Conservation (phyloP, 2,329 filamentous ascomycete species). For the Curvularia sp. region DNA sequence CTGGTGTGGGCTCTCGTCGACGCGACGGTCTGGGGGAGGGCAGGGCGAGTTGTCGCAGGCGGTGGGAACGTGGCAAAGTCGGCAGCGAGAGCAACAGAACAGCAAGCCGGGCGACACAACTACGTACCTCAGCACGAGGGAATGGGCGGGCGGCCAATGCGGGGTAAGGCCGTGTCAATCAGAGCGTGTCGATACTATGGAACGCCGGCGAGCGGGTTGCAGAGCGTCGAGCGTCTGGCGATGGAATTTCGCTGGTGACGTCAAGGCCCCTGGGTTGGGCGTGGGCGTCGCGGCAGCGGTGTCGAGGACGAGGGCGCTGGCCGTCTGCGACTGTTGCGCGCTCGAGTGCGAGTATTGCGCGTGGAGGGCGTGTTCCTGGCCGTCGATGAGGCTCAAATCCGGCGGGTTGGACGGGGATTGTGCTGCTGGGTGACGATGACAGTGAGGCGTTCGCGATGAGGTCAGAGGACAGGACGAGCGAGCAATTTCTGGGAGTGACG, state of each 20-base stretch:
- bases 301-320: constrained; percentile 19
- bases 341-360: constrained; percentile 17
- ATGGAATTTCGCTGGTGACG: constrained; percentile 38
- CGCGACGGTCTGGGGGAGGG: constrained; percentile 24
- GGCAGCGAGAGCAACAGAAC: constrained; percentile 27
- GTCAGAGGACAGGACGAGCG: constrained; percentile 44
- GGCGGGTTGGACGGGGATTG: constrained; percentile 33
- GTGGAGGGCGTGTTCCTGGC: constrained; percentile 21
- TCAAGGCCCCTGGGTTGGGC: constrained; percentile 37
- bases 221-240: constrained; percentile 22
- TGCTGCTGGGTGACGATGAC: constrained; percentile 43
- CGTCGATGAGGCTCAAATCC: constrained; percentile 38
- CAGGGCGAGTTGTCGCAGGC: constrained; percentile 20
- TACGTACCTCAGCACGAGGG: constrained; percentile 39
- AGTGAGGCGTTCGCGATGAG: constrained; percentile 47
- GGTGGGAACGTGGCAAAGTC: constrained; percentile 32
- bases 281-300: constrained; percentile 25
- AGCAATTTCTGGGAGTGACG: constrained; percentile 45
- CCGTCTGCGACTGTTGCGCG: constrained; percentile 14
- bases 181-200: constrained; percentile 21
- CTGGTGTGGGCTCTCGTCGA: constrained; percentile 13
- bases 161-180: constrained; percentile 34
- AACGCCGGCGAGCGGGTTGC: constrained; percentile 28
- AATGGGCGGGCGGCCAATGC: constrained; percentile 32
- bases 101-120: constrained; percentile 23